Percentiles rank a stretch among this genome's conserved stretches.
phyloP scores from a whole-genome alignment of 345 rosid species.

The Euphorbia tirucalli region DNA sequence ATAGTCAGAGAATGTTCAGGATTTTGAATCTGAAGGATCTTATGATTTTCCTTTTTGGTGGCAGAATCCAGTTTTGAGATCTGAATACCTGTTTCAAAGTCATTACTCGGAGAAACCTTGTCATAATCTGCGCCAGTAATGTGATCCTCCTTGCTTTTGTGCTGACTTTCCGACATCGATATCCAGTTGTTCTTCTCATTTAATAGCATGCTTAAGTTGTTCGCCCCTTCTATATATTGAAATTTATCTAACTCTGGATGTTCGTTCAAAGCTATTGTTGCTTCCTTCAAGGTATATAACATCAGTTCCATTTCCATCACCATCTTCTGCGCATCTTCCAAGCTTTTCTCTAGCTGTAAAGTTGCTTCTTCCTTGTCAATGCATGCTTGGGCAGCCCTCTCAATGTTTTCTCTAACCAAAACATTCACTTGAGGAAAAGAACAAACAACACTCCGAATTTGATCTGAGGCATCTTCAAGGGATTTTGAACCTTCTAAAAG shows the following conservation, averaged over 20 bases:
- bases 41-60: slow-evolving; percentile 6
- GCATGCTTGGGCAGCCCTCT: slow-evolving; percentile 72
- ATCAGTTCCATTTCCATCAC: slow-evolving; percentile 71
- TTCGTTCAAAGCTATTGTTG: slow-evolving; percentile 58
- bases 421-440: slow-evolving; percentile 67
- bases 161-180: slow-evolving; percentile 34
- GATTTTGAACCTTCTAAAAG: slow-evolving; percentile 84
- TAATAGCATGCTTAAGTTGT: slow-evolving; percentile 30
- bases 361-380: slow-evolving; percentile 78
- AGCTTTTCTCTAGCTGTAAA: slow-evolving; percentile 66
- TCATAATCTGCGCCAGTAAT: too few relatives aligned
- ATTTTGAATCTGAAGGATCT: slow-evolving; percentile 9
- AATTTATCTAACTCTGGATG: slow-evolving; percentile 38
- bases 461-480: slow-evolving; percentile 69
- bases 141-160: slow-evolving; percentile 36
- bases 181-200: slow-evolving; percentile 45
- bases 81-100: too few relatives aligned
- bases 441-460: slow-evolving; percentile 56
- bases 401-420: slow-evolving; percentile 61
- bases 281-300: slow-evolving; percentile 64
- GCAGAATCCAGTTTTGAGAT: slow-evolving; percentile 11
- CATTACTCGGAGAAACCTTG: too few relatives aligned
- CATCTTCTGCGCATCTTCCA: slow-evolving; percentile 79
- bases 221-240: slow-evolving; percentile 36
- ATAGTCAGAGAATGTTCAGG: slow-evolving; percentile 15